These are phyloP conservation scores for Podaxis rugospora DNA, from an alignment of 768 basidiomycete species.

Conservation along the genomic window DNA sequence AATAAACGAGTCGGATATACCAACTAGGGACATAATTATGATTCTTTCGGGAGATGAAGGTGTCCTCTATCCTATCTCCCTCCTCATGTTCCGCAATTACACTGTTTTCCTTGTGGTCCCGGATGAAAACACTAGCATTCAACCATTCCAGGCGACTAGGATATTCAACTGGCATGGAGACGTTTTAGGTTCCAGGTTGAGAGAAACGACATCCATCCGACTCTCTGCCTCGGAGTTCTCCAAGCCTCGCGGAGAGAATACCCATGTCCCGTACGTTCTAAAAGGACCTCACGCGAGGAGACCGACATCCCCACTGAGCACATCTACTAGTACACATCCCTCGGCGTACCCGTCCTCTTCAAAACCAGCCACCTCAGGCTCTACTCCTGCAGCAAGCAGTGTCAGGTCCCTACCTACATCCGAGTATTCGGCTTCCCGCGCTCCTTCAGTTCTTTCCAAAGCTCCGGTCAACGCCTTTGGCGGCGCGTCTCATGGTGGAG, in stretches of 20 bases:
- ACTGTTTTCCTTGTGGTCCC: conserved; percentile 6
- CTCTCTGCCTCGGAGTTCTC: neutral
- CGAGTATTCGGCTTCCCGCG: neutral
- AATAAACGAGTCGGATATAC: neutral
- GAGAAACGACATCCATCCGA: neutral
- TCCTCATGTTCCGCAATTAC: conserved; percentile 10
- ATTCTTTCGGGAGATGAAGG: conserved; percentile 5
- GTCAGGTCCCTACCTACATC: neutral
- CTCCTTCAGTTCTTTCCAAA: neutral
- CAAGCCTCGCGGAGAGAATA: too few species aligned
- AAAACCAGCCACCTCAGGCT: neutral
- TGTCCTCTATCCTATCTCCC: conserved; percentile 4
- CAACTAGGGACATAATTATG: neutral
- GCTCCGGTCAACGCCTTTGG: neutral
- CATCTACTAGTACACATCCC: neutral
- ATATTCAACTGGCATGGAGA: neutral
- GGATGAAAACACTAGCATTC: neutral
- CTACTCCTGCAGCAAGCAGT: neutral
- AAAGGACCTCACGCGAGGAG: too few species aligned
- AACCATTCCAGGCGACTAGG: neutral
- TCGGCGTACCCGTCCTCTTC: neutral
- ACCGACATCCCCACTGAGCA: neutral
- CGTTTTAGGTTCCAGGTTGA: neutral
- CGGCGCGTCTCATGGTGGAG: neutral
- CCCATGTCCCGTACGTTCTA: too few species aligned